These are phyloP conservation scores for Gracilaria domingensis DNA, from an alignment of 23 red algal genomes.

Conservation along the genomic window DNA sequence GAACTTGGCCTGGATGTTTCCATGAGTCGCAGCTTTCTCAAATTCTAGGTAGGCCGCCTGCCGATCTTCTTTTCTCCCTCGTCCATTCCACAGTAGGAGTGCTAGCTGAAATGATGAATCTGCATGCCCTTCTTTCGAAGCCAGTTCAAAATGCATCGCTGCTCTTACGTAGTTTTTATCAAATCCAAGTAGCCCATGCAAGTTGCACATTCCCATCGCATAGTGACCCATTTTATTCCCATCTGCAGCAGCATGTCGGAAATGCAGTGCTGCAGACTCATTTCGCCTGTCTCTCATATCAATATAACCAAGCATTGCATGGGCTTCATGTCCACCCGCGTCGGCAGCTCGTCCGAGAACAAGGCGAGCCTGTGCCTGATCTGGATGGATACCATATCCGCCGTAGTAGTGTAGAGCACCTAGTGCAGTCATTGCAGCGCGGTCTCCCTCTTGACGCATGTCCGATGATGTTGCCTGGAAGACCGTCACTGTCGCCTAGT, in stretches of 20 bases:
- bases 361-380: slow-evolving; percentile 49
- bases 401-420: slow-evolving; percentile 69
- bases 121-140: slow-evolving; percentile 55
- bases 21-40: slow-evolving; percentile 32
- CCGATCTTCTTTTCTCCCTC: slow-evolving; percentile 24
- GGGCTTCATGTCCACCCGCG: slow-evolving; percentile 56
- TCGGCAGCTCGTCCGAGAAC: slow-evolving; percentile 51
- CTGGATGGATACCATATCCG: slow-evolving; percentile 68
- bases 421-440: slow-evolving; percentile 35
- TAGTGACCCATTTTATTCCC: slow-evolving; percentile 53
- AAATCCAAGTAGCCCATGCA: slow-evolving; percentile 62
- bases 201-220: slow-evolving; percentile 61
- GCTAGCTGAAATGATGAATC: slow-evolving; percentile 83
- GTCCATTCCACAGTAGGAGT: slow-evolving; percentile 63
- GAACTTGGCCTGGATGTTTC: slow-evolving; percentile 61
- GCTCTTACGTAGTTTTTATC: slow-evolving; percentile 42
- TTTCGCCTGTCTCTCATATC: slow-evolving; percentile 50
- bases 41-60: slow-evolving; percentile 36
- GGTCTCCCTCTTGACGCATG: slow-evolving; percentile 74
- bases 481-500: slow-evolving; percentile 16
- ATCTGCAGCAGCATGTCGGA: slow-evolving; percentile 31
- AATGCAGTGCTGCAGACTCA: slow-evolving; percentile 43
- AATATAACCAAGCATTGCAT: slow-evolving; percentile 72
- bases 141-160: slow-evolving; percentile 69
- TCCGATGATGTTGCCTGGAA: background rate